Conservation (phyloP, 768 basidiomycete species). For the Amanita fuliginea region DNA sequence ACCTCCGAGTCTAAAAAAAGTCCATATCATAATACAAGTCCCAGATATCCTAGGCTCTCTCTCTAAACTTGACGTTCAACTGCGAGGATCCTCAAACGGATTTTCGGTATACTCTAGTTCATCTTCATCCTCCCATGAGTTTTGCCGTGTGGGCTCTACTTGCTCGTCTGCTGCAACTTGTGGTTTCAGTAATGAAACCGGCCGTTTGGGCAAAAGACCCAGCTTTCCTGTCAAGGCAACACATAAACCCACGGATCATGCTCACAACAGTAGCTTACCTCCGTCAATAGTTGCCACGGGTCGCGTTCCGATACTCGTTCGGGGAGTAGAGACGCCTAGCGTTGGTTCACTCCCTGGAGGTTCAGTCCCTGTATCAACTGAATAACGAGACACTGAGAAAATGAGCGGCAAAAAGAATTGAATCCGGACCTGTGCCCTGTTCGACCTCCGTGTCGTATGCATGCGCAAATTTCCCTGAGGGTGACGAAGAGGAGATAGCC, state of each 20-base stretch:
- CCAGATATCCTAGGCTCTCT: background rate
- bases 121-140: conserved; percentile 29
- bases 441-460: conserved; percentile 11
- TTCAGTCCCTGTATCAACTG: background rate
- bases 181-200: conserved; percentile 46
- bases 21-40: background rate
- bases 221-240: conserved; percentile 37
- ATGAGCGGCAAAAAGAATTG: background rate
- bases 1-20: background rate
- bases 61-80: background rate
- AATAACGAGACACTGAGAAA: background rate
- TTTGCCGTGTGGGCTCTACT: conserved; percentile 10
- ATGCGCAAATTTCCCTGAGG: conserved; percentile 7
- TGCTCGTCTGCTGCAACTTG: conserved; percentile 9
- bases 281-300: conserved; percentile 19
- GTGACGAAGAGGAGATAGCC: conserved; percentile 8
- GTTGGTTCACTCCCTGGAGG: background rate
- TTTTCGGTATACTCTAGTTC: conserved; percentile 68
- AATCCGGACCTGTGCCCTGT: conserved; percentile 4
- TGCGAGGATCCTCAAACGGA: conserved; percentile 49
- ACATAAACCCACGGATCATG: background rate
- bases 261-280: conserved; percentile 10
- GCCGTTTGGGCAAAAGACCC: conserved; percentile 63
- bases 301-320: conserved; percentile 2
- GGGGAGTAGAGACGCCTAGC: background rate